These are phyloP conservation scores for Mortierella alpina DNA, from an alignment of 192 early-diverging fungal species.

Conservation along the genomic window DNA sequence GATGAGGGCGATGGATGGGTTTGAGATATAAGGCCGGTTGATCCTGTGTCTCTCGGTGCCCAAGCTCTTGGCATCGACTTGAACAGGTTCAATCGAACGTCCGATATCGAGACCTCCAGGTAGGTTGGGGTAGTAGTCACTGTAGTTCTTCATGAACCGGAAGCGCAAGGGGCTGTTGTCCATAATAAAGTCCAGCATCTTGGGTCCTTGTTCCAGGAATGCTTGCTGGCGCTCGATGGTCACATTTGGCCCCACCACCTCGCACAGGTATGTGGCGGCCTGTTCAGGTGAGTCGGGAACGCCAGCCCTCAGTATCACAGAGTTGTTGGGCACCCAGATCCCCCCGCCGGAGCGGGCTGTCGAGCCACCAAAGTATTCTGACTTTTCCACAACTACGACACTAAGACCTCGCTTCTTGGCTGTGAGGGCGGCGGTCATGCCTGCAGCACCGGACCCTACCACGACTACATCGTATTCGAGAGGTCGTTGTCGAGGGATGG, in stretches of 20 bases:
- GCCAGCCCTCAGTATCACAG: slow-evolving; percentile 1
- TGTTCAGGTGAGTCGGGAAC: slow-evolving; percentile 6
- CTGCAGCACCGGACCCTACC: slow-evolving; percentile 19
- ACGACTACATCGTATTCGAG: slow-evolving; percentile 23
- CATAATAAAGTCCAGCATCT: slow-evolving; percentile 25
- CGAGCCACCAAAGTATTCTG: slow-evolving; percentile 15
- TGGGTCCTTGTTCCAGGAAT: slow-evolving; percentile 10
- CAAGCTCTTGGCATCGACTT: slow-evolving; percentile 8
- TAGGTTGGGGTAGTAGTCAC: slow-evolving; percentile 13
- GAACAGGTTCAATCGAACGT: slow-evolving; percentile 8
- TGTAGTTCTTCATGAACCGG: slow-evolving; percentile 2
- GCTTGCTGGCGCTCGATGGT: slow-evolving; percentile 19
- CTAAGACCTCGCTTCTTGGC: slow-evolving; percentile 22
- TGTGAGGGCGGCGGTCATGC: slow-evolving; percentile 17
- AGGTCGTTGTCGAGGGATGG: neutral
- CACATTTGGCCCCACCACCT: slow-evolving; percentile 10
- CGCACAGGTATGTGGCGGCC: slow-evolving; percentile 5
- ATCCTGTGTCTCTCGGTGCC: neutral
- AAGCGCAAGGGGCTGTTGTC: slow-evolving; percentile 23
- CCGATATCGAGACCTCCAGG: slow-evolving; percentile 9
- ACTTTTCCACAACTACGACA: slow-evolving; percentile 19
- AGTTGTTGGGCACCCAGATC: slow-evolving; percentile 19
- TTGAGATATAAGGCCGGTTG: slow-evolving; percentile 3
- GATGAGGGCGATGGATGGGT: neutral
- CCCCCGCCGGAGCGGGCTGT: slow-evolving; percentile 17